Percentiles rank a stretch among this genome's conserved stretches.
These are phyloP conservation scores for Euphorbia peplus DNA, from an alignment of 345 rosid genomes.

Conservation along the genomic window DNA sequence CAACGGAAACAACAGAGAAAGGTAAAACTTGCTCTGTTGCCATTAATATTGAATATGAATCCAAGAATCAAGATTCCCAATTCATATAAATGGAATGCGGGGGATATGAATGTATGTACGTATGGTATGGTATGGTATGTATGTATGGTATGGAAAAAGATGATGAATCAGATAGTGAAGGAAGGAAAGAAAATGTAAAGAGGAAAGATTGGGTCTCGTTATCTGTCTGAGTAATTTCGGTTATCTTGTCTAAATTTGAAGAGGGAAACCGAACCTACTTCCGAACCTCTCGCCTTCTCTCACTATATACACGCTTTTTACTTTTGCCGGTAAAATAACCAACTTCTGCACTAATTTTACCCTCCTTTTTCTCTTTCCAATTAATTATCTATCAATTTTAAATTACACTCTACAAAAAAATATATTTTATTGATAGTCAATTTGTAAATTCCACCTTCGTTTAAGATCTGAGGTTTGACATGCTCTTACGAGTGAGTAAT, in stretches of 20 bases:
- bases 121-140: background rate
- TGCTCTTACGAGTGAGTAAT: no score
- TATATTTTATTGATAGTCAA: no score
- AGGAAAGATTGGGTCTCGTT: background rate
- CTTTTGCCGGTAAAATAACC: slow-evolving; percentile 21
- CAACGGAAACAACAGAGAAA: slow-evolving; percentile 58
- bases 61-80: background rate
- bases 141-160: background rate
- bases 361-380: background rate
- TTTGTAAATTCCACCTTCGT: no score
- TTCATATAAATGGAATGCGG: slow-evolving; percentile 3
- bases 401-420: no score
- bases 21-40: slow-evolving; percentile 46
- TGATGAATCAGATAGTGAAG: slow-evolving; percentile 16
- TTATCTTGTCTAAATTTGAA: slow-evolving; percentile 32
- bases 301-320: slow-evolving; percentile 15
- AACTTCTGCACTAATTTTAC: slow-evolving; percentile 37
- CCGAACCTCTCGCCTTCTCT: slow-evolving; percentile 50
- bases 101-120: no score
- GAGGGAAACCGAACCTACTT: slow-evolving; percentile 56
- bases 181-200: slow-evolving; percentile 4
- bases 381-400: background rate
- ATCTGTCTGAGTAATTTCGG: slow-evolving; percentile 45
- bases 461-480: no score
- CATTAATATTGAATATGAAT: slow-evolving; percentile 30